Conservation (phyloP, 1,284 basidiomycete species). For the Trametes pubescens region DNA sequence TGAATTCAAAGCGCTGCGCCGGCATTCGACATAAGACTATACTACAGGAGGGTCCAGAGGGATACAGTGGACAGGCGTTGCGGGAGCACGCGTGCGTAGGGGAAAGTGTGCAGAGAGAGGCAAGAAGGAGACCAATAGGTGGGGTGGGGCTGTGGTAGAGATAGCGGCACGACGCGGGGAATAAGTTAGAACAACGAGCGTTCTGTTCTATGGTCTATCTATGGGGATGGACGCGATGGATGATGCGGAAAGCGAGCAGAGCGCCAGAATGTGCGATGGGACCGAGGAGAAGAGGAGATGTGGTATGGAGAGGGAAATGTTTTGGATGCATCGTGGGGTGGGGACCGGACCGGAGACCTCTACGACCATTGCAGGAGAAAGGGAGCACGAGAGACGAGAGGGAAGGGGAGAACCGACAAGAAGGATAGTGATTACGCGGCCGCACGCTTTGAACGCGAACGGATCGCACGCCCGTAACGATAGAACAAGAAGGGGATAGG, state of each 20-base stretch:
- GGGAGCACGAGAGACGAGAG: not conserved
- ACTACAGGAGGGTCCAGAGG: slow-evolving; percentile 19
- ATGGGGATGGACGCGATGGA: not conserved
- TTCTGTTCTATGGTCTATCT: slow-evolving; percentile 12
- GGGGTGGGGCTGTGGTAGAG: slow-evolving; percentile 3
- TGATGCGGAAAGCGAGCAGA: not conserved
- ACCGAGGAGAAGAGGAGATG: not conserved
- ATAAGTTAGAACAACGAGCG: slow-evolving; percentile 18
- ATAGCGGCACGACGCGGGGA: slow-evolving; percentile 14
- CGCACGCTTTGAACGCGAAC: slow-evolving; percentile 37
- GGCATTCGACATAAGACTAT: slow-evolving; percentile 15
- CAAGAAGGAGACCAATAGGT: not conserved
- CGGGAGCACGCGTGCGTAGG: not conserved
- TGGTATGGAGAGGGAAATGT: too few species aligned
- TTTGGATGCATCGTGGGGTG: not conserved
- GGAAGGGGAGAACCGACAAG: not conserved
- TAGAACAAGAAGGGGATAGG: slow-evolving; percentile 39
- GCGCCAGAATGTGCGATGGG: not conserved
- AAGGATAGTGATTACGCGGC: slow-evolving; percentile 26
- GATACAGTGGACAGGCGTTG: slow-evolving; percentile 17
- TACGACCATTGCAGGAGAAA: slow-evolving; percentile 3
- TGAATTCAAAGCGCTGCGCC: slow-evolving; percentile 18
- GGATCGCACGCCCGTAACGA: slow-evolving; percentile 34
- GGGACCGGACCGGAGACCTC: not conserved
- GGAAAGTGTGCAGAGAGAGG: not conserved